Evolutionary conservation across 345 rosid genomes (phyloP), one percentile per base, ranked within the genome.

Genomic region (Euphorbia peplus): DNA sequence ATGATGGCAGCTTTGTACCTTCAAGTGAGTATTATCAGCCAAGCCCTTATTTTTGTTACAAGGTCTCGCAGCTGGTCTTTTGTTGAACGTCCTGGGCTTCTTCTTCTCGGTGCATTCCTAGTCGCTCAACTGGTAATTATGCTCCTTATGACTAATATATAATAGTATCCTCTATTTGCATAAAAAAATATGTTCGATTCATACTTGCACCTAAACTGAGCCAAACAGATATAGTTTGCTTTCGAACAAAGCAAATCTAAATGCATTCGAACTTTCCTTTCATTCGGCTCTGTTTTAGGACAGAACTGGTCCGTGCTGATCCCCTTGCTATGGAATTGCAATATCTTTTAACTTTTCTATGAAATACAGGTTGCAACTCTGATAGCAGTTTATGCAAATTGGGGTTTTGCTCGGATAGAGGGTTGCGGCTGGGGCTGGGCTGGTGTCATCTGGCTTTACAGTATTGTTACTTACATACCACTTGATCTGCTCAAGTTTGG

Each of bases 361-460:
- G 4, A 29, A 39, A 22, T 63, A 41, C 57, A 90, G 98, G 78
- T 86, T 1, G 98, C 96, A 1, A 92, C 96, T 18, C 21, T 87
- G 42, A 85, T 92, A 74, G 89, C 96, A 0, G 98, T 90, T 21
- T 88, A 92, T 76, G 96, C 98, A 8, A 75, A 88, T 26, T 92
- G 96, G 96, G 79, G 76, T 29, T 90, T 92, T 61, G 96, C 98
- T 0, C 64, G 59, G 28, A 81, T 90, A 41, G 12, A 85, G 79
- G 96, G 98, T 1, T 54, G 75, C 1, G 92, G 98, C n/a, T 92
- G 96, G 98, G 96, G 92, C 52, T 92, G 96, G 98, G 95, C 96
- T 8, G 98, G 98, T 41, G 95, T 90, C n/a, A 86, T 90, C 71
- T 92, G 96, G 98, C 79, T 92, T 7, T 92, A 86, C 71, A 90